A percentile compares a stretch with the other conserved stretches of the same genome.
phyloP scores from a whole-genome alignment of 2,329 filamentous ascomycete species.

The Gaeumannomyces sp. region DNA sequence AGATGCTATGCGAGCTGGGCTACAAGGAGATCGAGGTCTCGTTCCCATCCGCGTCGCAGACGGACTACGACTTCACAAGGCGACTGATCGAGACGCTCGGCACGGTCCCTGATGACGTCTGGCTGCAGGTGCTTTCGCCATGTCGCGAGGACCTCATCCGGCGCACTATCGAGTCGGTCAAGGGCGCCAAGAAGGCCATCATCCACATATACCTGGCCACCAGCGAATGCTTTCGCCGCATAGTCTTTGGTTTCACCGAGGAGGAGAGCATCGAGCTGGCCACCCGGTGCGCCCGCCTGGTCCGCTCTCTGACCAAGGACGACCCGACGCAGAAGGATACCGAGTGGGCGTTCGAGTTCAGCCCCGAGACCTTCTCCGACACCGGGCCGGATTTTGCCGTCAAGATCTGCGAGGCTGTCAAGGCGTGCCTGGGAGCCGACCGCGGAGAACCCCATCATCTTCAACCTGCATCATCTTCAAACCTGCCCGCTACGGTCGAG shows the following conservation, averaged over 20 bases:
- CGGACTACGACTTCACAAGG: slow-evolving; percentile 92
- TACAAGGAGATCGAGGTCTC: slow-evolving; percentile 98
- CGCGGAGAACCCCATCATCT: slow-evolving; percentile 77
- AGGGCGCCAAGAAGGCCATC: slow-evolving; percentile 86
- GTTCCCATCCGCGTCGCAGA: slow-evolving; percentile 90
- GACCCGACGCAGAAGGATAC: slow-evolving; percentile 51
- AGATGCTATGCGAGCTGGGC: slow-evolving; percentile 84
- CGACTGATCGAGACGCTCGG: slow-evolving; percentile 80
- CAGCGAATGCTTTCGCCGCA: slow-evolving; percentile 86
- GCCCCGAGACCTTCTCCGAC: slow-evolving; percentile 86
- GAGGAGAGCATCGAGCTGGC: slow-evolving; percentile 77
- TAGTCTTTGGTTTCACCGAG: slow-evolving; percentile 84
- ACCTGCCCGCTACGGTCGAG: slow-evolving; percentile 90
- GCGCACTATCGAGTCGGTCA: slow-evolving; percentile 81
- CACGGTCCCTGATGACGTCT: slow-evolving; percentile 80
- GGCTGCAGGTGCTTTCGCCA: slow-evolving; percentile 84
- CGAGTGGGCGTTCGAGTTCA: slow-evolving; percentile 76
- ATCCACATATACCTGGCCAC: slow-evolving; percentile 95
- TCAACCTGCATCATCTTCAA: slow-evolving; percentile 99
- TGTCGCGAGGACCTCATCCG: slow-evolving; percentile 88
- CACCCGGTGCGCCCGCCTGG: slow-evolving; percentile 78
- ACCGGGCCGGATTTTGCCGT: slow-evolving; percentile 78
- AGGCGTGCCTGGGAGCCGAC: slow-evolving; percentile 86
- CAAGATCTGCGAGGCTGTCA: slow-evolving; percentile 84
- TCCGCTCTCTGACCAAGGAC: slow-evolving; percentile 83